Conservation (phyloP, 192 early-diverging fungal genomes). For the Gamsiella multidivaricata region DNA sequence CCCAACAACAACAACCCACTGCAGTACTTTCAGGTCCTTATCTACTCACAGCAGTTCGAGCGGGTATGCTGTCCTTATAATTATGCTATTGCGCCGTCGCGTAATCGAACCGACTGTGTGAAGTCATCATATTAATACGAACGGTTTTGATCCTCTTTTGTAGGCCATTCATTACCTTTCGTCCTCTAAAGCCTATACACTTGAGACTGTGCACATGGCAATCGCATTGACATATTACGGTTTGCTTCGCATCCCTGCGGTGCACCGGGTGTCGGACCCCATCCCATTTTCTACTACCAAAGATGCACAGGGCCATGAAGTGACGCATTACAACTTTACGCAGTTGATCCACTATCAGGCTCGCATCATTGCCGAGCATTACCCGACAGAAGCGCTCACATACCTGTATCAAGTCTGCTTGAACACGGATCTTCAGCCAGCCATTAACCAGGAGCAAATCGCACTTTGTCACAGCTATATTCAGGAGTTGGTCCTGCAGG, state of each 20-base stretch:
- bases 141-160: not conserved
- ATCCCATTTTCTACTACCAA: slow-evolving; percentile 41
- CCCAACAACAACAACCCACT: slow-evolving; percentile 74
- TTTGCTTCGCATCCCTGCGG: slow-evolving; percentile 75
- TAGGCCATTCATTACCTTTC: slow-evolving; percentile 80
- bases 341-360: slow-evolving; percentile 38
- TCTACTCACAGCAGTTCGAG: slow-evolving; percentile 94
- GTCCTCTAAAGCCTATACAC: slow-evolving; percentile 65
- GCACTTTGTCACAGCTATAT: slow-evolving; percentile 62
- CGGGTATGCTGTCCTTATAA: slow-evolving; percentile 48
- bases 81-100: not conserved
- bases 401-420: slow-evolving; percentile 72
- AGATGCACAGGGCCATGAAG: slow-evolving; percentile 51
- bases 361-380: slow-evolving; percentile 41
- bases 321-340: slow-evolving; percentile 47
- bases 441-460: slow-evolving; percentile 62
- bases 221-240: slow-evolving; percentile 85
- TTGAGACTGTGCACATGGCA: slow-evolving; percentile 94
- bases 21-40: slow-evolving; percentile 84
- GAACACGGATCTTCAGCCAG: slow-evolving; percentile 56
- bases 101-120: not conserved
- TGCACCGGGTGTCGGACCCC: slow-evolving; percentile 55
- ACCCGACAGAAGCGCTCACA: slow-evolving; percentile 67
- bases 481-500: slow-evolving; percentile 70
- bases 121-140: not conserved